Conservation (phyloP, 495 filamentous ascomycete genomes). For the Aspergillus egyptiacus region DNA sequence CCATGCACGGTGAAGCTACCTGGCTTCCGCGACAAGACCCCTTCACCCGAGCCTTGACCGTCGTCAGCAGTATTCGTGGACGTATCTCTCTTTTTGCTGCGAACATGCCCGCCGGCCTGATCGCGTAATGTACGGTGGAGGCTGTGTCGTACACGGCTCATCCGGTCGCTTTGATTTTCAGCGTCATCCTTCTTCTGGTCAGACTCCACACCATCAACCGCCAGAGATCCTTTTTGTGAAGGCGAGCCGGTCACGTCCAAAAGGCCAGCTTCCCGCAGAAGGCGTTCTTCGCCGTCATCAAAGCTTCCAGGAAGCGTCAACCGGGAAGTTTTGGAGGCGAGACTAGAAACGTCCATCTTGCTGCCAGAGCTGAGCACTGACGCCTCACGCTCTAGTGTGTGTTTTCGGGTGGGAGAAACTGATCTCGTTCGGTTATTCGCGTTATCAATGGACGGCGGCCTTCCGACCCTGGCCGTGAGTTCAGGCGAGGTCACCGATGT, state of each 20-base stretch:
- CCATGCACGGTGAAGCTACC: conserved; percentile 94
- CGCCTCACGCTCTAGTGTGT: conserved; percentile 32
- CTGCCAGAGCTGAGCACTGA: conserved; percentile 37
- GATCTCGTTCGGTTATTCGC: conserved; percentile 28
- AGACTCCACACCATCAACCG: conserved; percentile 33
- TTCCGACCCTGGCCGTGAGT: conserved; percentile 20
- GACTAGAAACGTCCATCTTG: conserved; percentile 34
- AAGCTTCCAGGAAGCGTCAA: conserved; percentile 33
- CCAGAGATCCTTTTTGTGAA: conserved; percentile 28
- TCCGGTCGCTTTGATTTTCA: conserved; percentile 30
- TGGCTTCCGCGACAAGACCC: conserved; percentile 65
- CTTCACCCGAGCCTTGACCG: conserved; percentile 32
- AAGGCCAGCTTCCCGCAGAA: conserved; percentile 44
- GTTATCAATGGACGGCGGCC: conserved; percentile 26
- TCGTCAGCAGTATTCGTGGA: conserved; percentile 61
- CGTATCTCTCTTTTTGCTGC: conserved; percentile 71
- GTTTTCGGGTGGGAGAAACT: conserved; percentile 19
- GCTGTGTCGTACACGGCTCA: conserved; percentile 69
- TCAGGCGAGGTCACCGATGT: conserved; percentile 31
- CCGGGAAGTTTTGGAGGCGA: conserved; percentile 35
- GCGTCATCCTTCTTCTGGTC: conserved; percentile 31
- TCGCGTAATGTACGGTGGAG: conserved; percentile 93
- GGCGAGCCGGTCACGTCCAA: conserved; percentile 38
- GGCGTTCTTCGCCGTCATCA: conserved; percentile 45
- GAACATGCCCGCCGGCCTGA: conserved; percentile 61